Base-by-base conservation (phyloP, 1,139 yeast genomes). In the Yamadazyma triangularis region DNA sequence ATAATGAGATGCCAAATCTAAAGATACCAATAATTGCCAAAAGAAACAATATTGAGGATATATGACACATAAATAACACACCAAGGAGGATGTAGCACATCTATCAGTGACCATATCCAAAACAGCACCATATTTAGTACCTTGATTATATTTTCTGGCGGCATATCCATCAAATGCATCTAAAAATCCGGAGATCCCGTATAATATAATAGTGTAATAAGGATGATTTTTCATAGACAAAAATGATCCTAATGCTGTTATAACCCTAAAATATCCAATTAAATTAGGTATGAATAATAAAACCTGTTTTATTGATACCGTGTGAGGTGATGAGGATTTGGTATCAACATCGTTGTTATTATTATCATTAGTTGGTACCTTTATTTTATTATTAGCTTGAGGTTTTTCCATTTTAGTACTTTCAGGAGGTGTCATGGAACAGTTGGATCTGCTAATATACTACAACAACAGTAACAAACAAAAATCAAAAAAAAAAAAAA, bases 71-170 rank as follows among this genome's bases (percentile, higher is more conserved):
- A 93, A 69, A 57, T 77, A 91, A 54, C 95, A 88, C 45, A 88
- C 79, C 49, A 93, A 70, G 14, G 95, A 84, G 10, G 95, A 77
- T 0, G 99, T 93, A 15, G 98, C 91, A 55, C 97, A 91, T 53
- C 99, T 73, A 54, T 93, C 99, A 18, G 98, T 91, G 23, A 93
- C 97, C 99, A 93, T 93, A 60, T 93, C 99, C 48, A 93, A 71
- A 14, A 93, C 95, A 10, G 98, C 97, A 22, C 98, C 99, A 48
- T 88, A 87, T 44, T 77, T 74, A 23, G 96, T 86, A 11, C 96
- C 85, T 58, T 93, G 99, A 53, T 84, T 77, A 56, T 69, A 87
- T 49, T 74, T 75, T 40, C 99, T 74, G 8, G 99, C 99, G 32
- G 96, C 95, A 36, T 83, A 81, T 4, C 99, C 99, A 55, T 93